Evolutionary conservation across 1,284 basidiomycete genomes (phyloP), one percentile per base, ranked within the genome.

Genomic region (Pseudozyma thailandica): DNA sequence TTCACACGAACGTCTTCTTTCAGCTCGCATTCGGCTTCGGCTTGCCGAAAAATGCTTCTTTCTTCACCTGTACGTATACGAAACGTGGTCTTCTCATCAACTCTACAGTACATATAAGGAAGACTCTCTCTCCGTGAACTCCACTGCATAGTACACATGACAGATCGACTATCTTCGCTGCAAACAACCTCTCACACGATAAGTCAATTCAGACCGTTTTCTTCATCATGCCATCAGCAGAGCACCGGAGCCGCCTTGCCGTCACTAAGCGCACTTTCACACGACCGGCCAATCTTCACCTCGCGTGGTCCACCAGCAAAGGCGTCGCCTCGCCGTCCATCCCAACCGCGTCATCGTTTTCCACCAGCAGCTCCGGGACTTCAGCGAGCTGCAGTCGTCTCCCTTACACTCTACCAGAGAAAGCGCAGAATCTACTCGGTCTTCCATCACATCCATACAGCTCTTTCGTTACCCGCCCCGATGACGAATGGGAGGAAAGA

Each of bases 271-370:
- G 39, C 28, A 43, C 44, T 35, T 64, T 64, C 37, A 27, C 37
- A 15, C 61, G 61, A 37, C 61, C 61, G 3, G 54, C 61, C 30
- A 58, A 58, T 20, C 42, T 64, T 18, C 54, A 58, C n/a, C 61
- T 64, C 16, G 54, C 46, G 8, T 58, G 50, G 55, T 50, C 61
- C 0, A 31, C 50, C 15, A 53, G 39, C 21, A 57, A 54, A 38
- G 42, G 35, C 9, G 26, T 38, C 1, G 10, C 37, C 12, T 47
- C 49, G 2, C 27, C 52, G 9, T 33, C 18, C 25, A 16, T 6
- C 20, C 30, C 30, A 31, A 12, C 30, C 15, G 13, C 21, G 0
- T 16, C 42, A 4, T 26, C 33, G 9, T 37, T n/a, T 10, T 26
- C 59, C 7, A 31, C 43, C 18, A 25, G 35, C n/a, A 42, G 20